These are phyloP conservation scores for Eutrema salsugineum DNA, from an alignment of 441 rosid species.

Conservation along the genomic window DNA sequence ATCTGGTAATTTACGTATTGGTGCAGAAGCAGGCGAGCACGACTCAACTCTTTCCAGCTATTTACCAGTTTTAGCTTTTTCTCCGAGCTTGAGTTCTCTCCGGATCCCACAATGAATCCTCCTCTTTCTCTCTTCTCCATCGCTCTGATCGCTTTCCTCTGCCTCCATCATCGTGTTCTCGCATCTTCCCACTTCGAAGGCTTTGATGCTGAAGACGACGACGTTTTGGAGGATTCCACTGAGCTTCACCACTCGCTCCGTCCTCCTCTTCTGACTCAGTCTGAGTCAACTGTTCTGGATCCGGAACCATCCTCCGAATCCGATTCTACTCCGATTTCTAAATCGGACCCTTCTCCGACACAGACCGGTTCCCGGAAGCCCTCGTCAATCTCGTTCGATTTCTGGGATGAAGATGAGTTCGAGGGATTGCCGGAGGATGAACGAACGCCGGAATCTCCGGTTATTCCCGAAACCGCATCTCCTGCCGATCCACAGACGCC, in stretches of 20 bases:
- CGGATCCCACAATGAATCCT: constrained; percentile 22
- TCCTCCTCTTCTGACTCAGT: constrained; percentile 59
- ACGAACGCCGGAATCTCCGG: constrained; percentile 6
- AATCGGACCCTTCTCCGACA: constrained; percentile 18
- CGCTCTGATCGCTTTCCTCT: constrained; percentile 38
- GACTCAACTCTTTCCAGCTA: constrained; percentile 9
- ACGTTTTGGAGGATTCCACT: constrained; percentile 34
- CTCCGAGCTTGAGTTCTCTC: neutral
- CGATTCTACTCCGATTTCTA: neutral
- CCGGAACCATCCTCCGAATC: constrained; percentile 19
- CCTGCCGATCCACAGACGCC: constrained; percentile 17
- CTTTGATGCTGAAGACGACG: constrained; percentile 85
- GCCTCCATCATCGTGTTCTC: constrained; percentile 24
- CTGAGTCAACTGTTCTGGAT: constrained; percentile 39
- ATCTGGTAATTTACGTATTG: neutral
- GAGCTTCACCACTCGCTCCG: constrained; percentile 47
- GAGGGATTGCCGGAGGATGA: constrained; percentile 70
- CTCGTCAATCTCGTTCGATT: constrained; percentile 53
- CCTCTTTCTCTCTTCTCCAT: neutral
- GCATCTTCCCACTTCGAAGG: constrained; percentile 87
- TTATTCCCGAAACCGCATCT: constrained; percentile 30
- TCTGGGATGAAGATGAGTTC: constrained; percentile 98
- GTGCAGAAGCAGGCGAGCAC: constrained; percentile 11
- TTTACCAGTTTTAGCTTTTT: neutral
- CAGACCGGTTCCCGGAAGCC: constrained; percentile 32